Conservation (phyloP, 2,329 filamentous ascomycete genomes). For the Alternaria angustiovoidea region DNA sequence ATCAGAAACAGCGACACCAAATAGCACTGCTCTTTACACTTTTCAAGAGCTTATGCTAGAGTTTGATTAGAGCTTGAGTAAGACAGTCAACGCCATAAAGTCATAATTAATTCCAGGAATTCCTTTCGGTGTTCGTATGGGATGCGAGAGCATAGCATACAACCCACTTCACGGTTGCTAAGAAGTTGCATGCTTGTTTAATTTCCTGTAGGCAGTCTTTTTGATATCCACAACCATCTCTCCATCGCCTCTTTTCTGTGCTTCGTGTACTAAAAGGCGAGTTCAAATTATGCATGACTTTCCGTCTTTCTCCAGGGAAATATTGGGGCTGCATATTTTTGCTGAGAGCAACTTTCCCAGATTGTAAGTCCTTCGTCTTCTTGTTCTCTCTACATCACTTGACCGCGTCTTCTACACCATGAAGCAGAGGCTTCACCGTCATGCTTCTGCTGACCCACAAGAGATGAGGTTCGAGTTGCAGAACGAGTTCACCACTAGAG, state of each 20-base stretch:
- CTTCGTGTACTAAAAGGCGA: background rate
- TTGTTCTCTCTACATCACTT: too few species aligned
- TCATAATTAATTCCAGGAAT: background rate
- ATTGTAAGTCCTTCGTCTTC: too few species aligned
- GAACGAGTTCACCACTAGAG: too few species aligned
- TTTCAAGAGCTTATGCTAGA: background rate
- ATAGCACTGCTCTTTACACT: too few species aligned
- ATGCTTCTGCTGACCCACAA: too few species aligned
- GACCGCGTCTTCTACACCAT: too few species aligned
- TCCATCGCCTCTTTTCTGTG: background rate
- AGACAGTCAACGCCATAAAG: background rate
- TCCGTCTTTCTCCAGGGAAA: background rate
- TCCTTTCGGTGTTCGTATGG: background rate
- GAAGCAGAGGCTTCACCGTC: too few species aligned
- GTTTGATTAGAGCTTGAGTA: background rate
- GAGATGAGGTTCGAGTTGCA: too few species aligned
- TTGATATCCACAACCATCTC: background rate
- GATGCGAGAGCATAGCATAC: background rate
- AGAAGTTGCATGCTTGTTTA: background rate
- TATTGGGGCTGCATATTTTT: accelerated
- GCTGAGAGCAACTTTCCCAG: too few species aligned
- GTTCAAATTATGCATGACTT: background rate
- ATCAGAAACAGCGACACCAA: too few species aligned
- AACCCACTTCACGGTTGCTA: background rate
- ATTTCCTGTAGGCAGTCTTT: background rate